These are phyloP conservation scores for Fusarium nygamai DNA, from an alignment of 2,329 filamentous ascomycete genomes.

Conservation along the genomic window DNA sequence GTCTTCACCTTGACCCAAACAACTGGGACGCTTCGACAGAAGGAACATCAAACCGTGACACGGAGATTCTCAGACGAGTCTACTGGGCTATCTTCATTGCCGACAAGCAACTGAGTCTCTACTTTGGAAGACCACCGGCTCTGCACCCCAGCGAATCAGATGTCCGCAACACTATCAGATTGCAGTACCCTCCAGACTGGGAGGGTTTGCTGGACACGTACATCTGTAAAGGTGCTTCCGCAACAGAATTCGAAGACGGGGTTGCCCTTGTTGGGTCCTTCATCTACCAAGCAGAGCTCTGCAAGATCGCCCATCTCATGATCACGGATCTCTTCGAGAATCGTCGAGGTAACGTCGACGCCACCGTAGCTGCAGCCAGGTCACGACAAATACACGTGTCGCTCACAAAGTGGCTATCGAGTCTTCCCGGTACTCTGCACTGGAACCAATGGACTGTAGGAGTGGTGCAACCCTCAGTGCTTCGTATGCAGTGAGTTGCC, in stretches of 20 bases:
- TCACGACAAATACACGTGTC: slow-evolving; percentile 58
- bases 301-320: slow-evolving; percentile 60
- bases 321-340: slow-evolving; percentile 63
- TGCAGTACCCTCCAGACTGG: slow-evolving; percentile 62
- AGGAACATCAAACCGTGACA: slow-evolving; percentile 47
- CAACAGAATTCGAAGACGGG: slow-evolving; percentile 59
- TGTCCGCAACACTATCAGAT: slow-evolving; percentile 58
- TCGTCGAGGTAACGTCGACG: slow-evolving; percentile 52
- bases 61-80: slow-evolving; percentile 59
- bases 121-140: slow-evolving; percentile 61
- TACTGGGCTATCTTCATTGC: slow-evolving; percentile 63
- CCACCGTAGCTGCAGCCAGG: slow-evolving; percentile 53
- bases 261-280: slow-evolving; percentile 56
- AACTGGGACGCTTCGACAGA: slow-evolving; percentile 58
- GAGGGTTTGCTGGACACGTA: slow-evolving; percentile 59
- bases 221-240: slow-evolving; percentile 55
- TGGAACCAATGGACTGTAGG: slow-evolving; percentile 63
- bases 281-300: slow-evolving; percentile 58
- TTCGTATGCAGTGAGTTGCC: slow-evolving; percentile 56
- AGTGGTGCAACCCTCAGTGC: slow-evolving; percentile 56
- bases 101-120: slow-evolving; percentile 62
- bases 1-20: slow-evolving; percentile 60
- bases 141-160: slow-evolving; percentile 61
- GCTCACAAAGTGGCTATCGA: slow-evolving; percentile 58
- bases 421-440: slow-evolving; percentile 57